These are phyloP conservation scores for Aureobasidium leucospermi DNA, from an alignment of 2,329 filamentous ascomycete species.

Conservation along the genomic window DNA sequence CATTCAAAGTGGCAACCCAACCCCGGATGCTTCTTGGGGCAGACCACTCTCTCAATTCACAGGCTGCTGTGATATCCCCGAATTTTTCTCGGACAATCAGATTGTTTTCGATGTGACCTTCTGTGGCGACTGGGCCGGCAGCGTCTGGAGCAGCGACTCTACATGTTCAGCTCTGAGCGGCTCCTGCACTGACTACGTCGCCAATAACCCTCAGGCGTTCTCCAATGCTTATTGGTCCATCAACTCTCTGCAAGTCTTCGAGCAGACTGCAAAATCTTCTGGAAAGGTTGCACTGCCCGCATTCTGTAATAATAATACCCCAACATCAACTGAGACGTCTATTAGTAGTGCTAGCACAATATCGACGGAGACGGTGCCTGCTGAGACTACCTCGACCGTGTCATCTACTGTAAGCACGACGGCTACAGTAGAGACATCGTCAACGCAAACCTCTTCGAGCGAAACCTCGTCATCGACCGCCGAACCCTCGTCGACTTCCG, in stretches of 20 bases:
- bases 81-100: slow-evolving; percentile 58
- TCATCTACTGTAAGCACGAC: neutral
- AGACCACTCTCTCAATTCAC: slow-evolving; percentile 56
- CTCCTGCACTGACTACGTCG: slow-evolving; percentile 27
- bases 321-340: slow-evolving; percentile 10
- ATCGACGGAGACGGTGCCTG: slow-evolving; percentile 9
- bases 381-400: slow-evolving; percentile 9
- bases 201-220: slow-evolving; percentile 29
- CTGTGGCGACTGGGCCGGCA: slow-evolving; percentile 35
- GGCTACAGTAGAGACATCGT: slow-evolving; percentile 1
- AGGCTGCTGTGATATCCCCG: slow-evolving; percentile 57
- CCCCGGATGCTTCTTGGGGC: slow-evolving; percentile 55
- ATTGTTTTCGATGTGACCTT: slow-evolving; percentile 29
- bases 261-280: slow-evolving; percentile 8
- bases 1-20: slow-evolving; percentile 43
- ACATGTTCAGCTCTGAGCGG: slow-evolving; percentile 26
- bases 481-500: slow-evolving; percentile 41
- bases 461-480: neutral
- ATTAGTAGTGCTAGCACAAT: slow-evolving; percentile 11
- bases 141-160: slow-evolving; percentile 36
- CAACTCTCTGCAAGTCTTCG: slow-evolving; percentile 33
- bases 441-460: neutral
- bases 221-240: slow-evolving; percentile 35
- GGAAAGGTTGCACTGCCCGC: slow-evolving; percentile 8
- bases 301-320: slow-evolving; percentile 2